Evolutionary conservation across 768 basidiomycete species (phyloP), one percentile per base, ranked within the genome.

Genomic region (Rhodotorula babjevae): DNA sequence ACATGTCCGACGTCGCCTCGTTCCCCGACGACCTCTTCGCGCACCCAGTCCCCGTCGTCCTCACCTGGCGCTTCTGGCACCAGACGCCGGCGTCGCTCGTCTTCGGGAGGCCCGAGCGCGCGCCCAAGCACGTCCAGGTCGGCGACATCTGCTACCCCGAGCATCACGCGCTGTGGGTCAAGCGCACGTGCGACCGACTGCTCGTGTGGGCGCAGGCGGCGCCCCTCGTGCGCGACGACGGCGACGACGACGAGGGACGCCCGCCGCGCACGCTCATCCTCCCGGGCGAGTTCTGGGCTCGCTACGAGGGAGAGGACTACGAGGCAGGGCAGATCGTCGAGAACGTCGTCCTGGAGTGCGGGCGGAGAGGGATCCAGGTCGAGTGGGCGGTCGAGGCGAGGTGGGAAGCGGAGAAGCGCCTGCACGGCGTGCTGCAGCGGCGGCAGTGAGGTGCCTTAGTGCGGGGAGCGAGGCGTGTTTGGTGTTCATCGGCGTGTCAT

Each of bases 271-370:
- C 50, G 50, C 50, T 52, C 50, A n/a, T 52, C 50, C 50, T 52
- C 1, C 50, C 50, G 25, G 9, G 3, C 11, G 50, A 9, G 50
- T n/a, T 7, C 10, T 36, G 23, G 3, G 50, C 50, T 6, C 50
- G 1, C 9, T 10, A 15, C 11, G 8, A 3, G 10, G 36, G 5
- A 25, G 21, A 52, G 6, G 50, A 52, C 5, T 25, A 5, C 27
- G 1, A 1, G 25, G 25, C 25, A 1, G 25, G 1, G 9, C 2
- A 27, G 5, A 2, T 23, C 12, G 21, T n/a, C 23, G 6, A 9
- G 27, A 3, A 11, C 1, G 3, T 52, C 25, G 27, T 52, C 12
- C 3, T 1, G 5, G 50, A n/a, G 50, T 52, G 50, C 14, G 3
- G 12, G 1, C 8, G 25, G 50, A 3, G 27, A 2, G 27, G 50